A percentile compares a stretch with the other conserved stretches of the same genome.
Conservation (phyloP, 2,329 filamentous ascomycete genomes). For the Plectosphaerella sp. region DNA sequence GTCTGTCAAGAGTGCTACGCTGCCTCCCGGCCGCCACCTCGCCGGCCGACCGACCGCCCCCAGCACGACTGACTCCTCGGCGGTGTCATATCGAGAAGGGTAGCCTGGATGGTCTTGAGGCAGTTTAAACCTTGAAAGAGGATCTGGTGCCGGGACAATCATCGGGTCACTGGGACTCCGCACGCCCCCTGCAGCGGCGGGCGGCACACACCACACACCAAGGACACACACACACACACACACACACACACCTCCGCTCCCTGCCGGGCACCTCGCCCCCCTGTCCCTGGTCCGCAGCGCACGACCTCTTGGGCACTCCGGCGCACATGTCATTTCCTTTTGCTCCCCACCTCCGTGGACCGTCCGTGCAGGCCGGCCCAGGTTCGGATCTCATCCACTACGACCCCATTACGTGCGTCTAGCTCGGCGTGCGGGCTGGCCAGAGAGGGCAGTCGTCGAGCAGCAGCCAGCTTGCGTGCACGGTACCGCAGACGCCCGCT, state of each 20-base stretch:
- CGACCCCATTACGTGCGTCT: too few relatives aligned
- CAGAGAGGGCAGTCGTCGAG: too few relatives aligned
- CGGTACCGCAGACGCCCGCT: too few relatives aligned
- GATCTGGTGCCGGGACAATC: too few relatives aligned
- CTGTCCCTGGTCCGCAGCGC: slow-evolving; percentile 1
- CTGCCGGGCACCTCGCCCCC: not conserved
- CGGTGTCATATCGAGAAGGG: too few relatives aligned
- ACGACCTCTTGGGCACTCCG: slow-evolving; percentile 2
- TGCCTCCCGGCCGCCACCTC: not conserved
- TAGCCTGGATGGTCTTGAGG: too few relatives aligned
- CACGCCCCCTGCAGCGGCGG: not conserved
- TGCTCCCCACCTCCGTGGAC: slow-evolving; percentile 1
- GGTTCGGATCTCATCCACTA: not conserved
- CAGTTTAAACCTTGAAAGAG: too few relatives aligned
- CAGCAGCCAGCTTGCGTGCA: too few relatives aligned
- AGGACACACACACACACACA: too few relatives aligned
- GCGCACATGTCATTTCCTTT: slow-evolving; percentile 4
- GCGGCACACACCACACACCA: not conserved
- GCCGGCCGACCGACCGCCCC: not conserved
- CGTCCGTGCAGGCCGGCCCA: not conserved
- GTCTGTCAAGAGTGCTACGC: not conserved
- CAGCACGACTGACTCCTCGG: too few relatives aligned
- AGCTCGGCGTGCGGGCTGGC: too few relatives aligned
- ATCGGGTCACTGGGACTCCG: too few relatives aligned
- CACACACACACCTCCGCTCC: not conserved